Evolutionary conservation across 192 early-diverging fungal genomes (phyloP), one percentile per base, ranked within the genome.

Genomic region (Mortierella hygrophila): DNA sequence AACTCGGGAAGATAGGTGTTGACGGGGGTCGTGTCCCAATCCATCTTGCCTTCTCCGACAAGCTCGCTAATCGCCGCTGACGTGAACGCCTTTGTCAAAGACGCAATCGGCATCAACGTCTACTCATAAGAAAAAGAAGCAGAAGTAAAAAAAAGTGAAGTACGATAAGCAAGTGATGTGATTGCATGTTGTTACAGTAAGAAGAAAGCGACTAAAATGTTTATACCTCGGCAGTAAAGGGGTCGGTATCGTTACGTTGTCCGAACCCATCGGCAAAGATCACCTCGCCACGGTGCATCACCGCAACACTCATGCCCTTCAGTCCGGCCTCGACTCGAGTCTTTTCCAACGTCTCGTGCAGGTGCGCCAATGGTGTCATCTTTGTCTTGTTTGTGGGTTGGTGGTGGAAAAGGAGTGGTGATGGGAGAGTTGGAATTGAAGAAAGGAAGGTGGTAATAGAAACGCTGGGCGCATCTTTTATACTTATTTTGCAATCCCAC

Each of bases 51-150:
- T 11, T 74, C 72, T n/a, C n/a, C 72, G 9, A 74, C 72, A 1
- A 74, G 41, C 41, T 74, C 72, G 42, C 72, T 42, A 52, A 74
- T 74, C 10, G 72, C 72, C 46, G 72, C 29, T 6, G 72, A 21
- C 21, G 72, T 74, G 47, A 74, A 74, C 7, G 72, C 72, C 41
- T 74, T 74, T 49, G 72, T 74, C 29, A 74, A 4, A 0, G 72
- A 74, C 6, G 72, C 72, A 52, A 74, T 74, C 26, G 72, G 72
- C 72, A 74, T 74, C 47, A 74, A 18, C 4, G 72, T 74, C 72
- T 74, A 74, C 26, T 70, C 7, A 57, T 8, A 26, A 6, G n/a
- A 65, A 65, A 11, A 10, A 65, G 7, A 40, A 13, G 60, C 1
- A 23, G 2, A 55, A n/a, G n/a, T n/a, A n/a, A n/a, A n/a, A n/a